Evolutionary conservation across 306 rosid species (phyloP).

Genomic region (Pyrus pyrifolia): DNA sequence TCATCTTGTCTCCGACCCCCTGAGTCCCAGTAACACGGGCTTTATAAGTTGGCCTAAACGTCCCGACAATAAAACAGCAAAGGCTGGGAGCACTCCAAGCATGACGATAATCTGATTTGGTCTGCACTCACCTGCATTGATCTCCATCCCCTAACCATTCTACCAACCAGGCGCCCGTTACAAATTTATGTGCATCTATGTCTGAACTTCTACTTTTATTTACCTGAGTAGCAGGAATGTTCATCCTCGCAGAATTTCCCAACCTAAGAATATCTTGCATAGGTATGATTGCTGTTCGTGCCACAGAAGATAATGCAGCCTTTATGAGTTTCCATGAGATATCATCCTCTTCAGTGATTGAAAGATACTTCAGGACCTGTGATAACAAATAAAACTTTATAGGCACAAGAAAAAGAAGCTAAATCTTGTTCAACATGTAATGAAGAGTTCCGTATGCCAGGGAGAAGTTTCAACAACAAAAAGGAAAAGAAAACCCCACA

Average conservation of each 20-base stretch:
- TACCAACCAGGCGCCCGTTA: neutral
- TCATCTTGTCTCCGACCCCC: neutral
- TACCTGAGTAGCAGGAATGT: conserved; percentile 96
- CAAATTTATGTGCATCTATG: neutral
- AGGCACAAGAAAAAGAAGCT: neutral
- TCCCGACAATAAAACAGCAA: neutral
- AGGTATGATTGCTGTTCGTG: conserved; percentile 74
- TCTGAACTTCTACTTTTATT: neutral
- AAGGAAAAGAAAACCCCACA: conserved; percentile 27
- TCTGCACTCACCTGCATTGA: neutral
- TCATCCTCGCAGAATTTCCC: conserved; percentile 89
- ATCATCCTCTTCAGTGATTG: conserved; percentile 48
- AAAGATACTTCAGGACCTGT: conserved; percentile 70
- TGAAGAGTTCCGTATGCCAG: conserved; percentile 3
- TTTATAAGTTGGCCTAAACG: neutral
- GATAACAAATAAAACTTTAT: conserved; percentile 3
- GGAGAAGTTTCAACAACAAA: neutral
- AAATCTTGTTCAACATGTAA: neutral
- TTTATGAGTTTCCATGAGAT: conserved; percentile 68
- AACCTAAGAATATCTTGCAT: conserved; percentile 87
- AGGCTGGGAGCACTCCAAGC: neutral
- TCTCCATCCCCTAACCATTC: neutral
- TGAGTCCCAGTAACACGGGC: neutral
- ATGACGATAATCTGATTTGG: neutral
- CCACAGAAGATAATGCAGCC: conserved; percentile 62